Percentiles rank a stretch among this genome's conserved stretches.
phyloP scores from a whole-genome alignment of 116 monocot genomes.

The Posidonia oceanica region DNA sequence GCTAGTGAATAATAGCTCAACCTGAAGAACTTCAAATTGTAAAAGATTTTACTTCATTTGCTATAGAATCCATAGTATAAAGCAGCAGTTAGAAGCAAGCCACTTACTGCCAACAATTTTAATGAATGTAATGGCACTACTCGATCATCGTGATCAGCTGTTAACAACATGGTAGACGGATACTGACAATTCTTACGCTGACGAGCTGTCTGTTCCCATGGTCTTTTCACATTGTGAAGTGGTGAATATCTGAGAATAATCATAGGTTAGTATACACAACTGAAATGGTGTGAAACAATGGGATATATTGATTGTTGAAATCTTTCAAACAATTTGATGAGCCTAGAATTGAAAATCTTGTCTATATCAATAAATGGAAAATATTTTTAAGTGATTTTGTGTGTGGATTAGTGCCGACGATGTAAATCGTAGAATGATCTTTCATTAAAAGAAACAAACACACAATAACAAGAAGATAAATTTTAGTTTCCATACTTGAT shows the following conservation, averaged over 20 bases:
- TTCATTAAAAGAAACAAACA: not conserved
- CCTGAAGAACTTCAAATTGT: no score
- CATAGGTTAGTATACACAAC: not conserved
- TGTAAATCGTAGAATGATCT: not conserved
- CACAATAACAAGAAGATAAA: not conserved
- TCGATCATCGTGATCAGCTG: conserved; percentile 97
- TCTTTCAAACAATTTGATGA: not conserved
- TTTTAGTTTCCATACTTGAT: conserved; percentile 52
- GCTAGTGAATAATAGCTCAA: not conserved
- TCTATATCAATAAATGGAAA: conserved; percentile 9
- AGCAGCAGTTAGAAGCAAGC: not conserved
- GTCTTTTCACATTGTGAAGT: conserved; percentile 36
- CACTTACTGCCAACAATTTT: conserved; percentile 87
- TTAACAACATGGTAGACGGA: conserved; percentile 81
- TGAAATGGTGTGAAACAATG: conserved; percentile 92
- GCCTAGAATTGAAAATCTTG: conserved; percentile 22
- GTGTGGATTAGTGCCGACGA: no score
- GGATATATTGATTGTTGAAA: no score
- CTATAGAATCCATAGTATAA: not conserved
- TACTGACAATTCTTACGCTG: conserved; percentile 37
- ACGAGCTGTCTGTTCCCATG: conserved; percentile 48
- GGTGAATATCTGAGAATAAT: no score
- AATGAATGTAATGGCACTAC: conserved; percentile 92
- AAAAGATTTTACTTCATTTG: no score
- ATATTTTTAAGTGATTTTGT: no score